Evolutionary conservation across 805 yeast species (phyloP), one percentile per base, ranked within the genome.

Genomic region (Yamadazyma phyllophila): DNA sequence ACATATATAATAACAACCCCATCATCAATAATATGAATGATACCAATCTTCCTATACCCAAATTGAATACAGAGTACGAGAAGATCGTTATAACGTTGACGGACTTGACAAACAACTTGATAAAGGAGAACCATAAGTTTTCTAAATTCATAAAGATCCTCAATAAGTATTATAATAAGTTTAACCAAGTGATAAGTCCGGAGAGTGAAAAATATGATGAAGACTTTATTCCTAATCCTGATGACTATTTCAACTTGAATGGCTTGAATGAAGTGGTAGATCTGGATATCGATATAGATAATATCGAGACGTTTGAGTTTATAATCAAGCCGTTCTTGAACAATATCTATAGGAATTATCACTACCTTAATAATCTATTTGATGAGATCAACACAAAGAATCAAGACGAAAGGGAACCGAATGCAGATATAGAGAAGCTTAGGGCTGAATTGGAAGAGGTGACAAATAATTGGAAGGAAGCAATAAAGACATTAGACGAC

Each of bases 391-490:
- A 50, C 5, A 46, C 36, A 20, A 33, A 39, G 12, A 39, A 36
- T 14, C 41, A 33, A 14, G 40, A 26, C 8, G 42, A 24, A 12
- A 16, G 30, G 12, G 38, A 43, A 11, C 31, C 41, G 17, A 49
- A 47, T 27, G 11, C 31, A 14, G 44, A 42, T 12, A 14, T 45
- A 13, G 43, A 41, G 35, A 31, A 31, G 14, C 56, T 69, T 41
- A 52, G 55, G 39, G 56, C 56, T n/a, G 75, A 72, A 42, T 60
- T 69, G 44, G 63, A 59, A 24, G 48, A 51, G 15, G 60, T 69
- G 40, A 58, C 58, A 12, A 54, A 58, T 32, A 71, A 67, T 45
- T 69, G 74, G 73, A 57, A 66, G 44, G 69, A 68, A 30, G 73
- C 76, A 0, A 56, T 67, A 45, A 59, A 58, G 38, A 65, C 72